These are phyloP conservation scores for Chlorella ohadii DNA, from an alignment of 139 green algal species.

Conservation along the genomic window DNA sequence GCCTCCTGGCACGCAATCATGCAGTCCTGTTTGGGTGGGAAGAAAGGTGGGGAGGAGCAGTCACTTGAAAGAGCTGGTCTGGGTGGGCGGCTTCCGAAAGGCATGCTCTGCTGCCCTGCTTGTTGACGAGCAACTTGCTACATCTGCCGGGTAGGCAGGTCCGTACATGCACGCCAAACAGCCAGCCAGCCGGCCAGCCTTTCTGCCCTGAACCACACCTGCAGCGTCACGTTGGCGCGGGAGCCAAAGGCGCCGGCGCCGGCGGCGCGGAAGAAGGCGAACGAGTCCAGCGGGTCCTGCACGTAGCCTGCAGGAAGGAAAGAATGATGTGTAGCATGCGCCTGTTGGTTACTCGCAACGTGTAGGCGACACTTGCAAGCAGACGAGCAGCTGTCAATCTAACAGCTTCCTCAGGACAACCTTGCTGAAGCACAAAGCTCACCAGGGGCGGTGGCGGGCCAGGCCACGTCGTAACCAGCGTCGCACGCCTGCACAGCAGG, in stretches of 20 bases:
- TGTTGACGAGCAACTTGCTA: too few species aligned
- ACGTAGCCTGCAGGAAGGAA: constrained; percentile 33
- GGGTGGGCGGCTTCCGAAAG: too few species aligned
- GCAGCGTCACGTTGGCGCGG: constrained; percentile 44
- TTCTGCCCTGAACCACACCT: too few species aligned
- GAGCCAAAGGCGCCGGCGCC: constrained; percentile 35
- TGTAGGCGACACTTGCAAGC: too few species aligned
- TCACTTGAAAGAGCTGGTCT: too few species aligned
- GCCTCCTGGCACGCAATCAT: constrained; percentile 46
- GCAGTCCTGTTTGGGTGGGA: constrained; percentile 20
- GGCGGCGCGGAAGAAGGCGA: constrained; percentile 31
- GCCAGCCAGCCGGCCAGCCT: too few species aligned
- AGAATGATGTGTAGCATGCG: background rate
- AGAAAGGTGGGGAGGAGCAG: background rate
- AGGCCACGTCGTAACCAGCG: constrained; percentile 51
- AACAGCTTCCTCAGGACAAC: too few species aligned
- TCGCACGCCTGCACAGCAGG: constrained; percentile 43
- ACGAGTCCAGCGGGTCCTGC: constrained; percentile 61
- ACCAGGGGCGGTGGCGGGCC: constrained; percentile 53
- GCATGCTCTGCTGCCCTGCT: too few species aligned
- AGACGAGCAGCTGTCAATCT: too few species aligned
- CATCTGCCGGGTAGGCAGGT: too few species aligned
- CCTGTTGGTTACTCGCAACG: too few species aligned
- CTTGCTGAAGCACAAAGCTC: background rate
- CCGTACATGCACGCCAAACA: too few species aligned